Base-by-base conservation (phyloP, 148 eudicot species). In the Simmondsia chinensis region DNA sequence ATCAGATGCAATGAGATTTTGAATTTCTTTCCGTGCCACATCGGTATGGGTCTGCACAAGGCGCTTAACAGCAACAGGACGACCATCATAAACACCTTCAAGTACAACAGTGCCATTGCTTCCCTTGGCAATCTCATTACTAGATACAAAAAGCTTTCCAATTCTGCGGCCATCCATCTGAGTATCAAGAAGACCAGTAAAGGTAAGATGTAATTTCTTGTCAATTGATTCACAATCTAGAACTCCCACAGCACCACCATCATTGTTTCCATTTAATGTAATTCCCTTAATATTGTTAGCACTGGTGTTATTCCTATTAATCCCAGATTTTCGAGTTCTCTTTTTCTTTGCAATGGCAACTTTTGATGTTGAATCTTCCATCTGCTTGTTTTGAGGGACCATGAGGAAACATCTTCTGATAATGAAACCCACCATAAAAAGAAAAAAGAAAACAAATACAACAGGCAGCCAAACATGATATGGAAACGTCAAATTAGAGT, bases 101-200 rank as follows among this genome's bases (percentile, higher is more conserved):
- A 89, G 78, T 8, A 89, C 89, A 70, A 84, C 59, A 6, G 97
- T 89, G 17, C 97, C 97, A 48, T 84, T 84, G 76, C 97, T 89
- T 53, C 97, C 97, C 57, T 78, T 89, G 3, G 97, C 95, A 48
- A 89, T 89, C 67, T 84, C 95, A 46, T 48, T 60, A 51, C 54
- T 53, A 2, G 78, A 66, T n/a, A 84, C 73, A 65, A 66, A 53
- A 38, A 89, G 48, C 50, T 73, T 81, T 35, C 97, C 95, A 56
- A 89, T 65, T 33, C 46, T 52, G 23, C 80, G 79, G 28, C 80
- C 82, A 61, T 63, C 72, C 23, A 33, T 24, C 11, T 45, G 48
- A 40, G 43, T 51, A 33, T 58, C 65, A 47, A 53, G 50, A 27
- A 57, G 34, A 34, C 58, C 43, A 52, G 47, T 43, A 20, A 52